phyloP scores from a whole-genome alignment of 192 early-diverging fungal species.

The Backusella luteola region DNA sequence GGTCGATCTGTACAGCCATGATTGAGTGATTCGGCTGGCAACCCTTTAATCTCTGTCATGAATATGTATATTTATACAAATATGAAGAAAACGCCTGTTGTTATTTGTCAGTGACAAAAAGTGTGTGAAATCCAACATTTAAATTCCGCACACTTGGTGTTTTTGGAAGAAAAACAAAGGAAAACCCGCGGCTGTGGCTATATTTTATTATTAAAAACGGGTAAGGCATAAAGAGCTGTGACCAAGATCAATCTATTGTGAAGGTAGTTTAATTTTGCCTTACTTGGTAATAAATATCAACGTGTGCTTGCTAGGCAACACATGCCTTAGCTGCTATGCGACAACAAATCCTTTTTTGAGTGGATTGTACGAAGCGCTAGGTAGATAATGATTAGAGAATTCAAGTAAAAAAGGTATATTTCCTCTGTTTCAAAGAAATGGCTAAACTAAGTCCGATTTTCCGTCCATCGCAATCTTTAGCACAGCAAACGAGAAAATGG shows the following conservation, averaged over 20 bases:
- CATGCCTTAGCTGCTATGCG: too few species aligned
- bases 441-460: not conserved
- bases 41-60: not conserved
- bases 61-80: not conserved
- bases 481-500: not conserved
- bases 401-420: not conserved
- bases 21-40: slow-evolving; percentile 8
- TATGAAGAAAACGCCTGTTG: not conserved
- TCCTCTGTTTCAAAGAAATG: not conserved
- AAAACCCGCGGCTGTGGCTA: too few species aligned
- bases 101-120: not conserved
- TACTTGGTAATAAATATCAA: too few species aligned
- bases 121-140: not conserved
- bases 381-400: not conserved
- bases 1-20: slow-evolving; percentile 22
- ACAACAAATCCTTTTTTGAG: too few species aligned
- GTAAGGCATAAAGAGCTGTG: too few species aligned
- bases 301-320: too few species aligned
- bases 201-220: too few species aligned
- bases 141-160: not conserved
- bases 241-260: too few species aligned
- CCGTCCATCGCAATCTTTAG: not conserved
- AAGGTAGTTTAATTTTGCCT: too few species aligned
- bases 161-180: too few species aligned
- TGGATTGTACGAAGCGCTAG: not conserved